Base-by-base conservation (phyloP, 164 flowering plant genomes). In the Tinospora cordifolia region DNA sequence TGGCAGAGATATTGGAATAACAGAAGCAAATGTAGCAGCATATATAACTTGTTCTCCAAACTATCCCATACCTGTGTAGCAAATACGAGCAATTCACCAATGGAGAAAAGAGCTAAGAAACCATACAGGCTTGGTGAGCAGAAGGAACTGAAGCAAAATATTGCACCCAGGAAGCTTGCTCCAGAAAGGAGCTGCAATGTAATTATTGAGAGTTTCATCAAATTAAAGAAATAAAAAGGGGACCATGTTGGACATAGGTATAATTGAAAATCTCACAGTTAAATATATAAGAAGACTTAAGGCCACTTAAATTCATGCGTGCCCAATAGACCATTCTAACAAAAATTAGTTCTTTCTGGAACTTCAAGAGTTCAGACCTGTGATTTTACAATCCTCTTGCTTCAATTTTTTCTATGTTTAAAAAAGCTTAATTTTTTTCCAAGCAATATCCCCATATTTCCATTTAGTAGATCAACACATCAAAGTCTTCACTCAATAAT, bases 1-100 rank as follows among this genome's bases (percentile, higher is more conserved):
- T 63, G 24, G 68, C 63, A 64, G 63, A 34, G 39, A 47, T 49
- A 15, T 19, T 40, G 59, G 60, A 44, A 63, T 22, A 64, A 25
- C 15, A 40, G 62, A 8, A 21, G 57, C 21, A 39, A 47, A 71
- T 14, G 17, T 71, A 63, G 27, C 62, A 69, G 71, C 47, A 2
- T 63, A 47, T 54, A 19, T 25, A 63, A 21, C 59, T 39, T 64
- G 41, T 14, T 26, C 27, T 26, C 30, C 0, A 21, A 11, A 39
- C 63, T 15, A 57, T 60, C 74, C 36, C 19, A 24, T 85, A 93
- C 98, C 97, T 92, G 99, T 10, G 97, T 92, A 17, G 92, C 95
- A 80, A 94, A 94, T 44, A 94, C 82, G 44, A 90, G 82, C 19
- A 94, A 79, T 77, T 94, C 97, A 46, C 98, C 99, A 62, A 94